phyloP scores from a whole-genome alignment of 352 stramenopile species.

The Pythium utonaiense region DNA sequence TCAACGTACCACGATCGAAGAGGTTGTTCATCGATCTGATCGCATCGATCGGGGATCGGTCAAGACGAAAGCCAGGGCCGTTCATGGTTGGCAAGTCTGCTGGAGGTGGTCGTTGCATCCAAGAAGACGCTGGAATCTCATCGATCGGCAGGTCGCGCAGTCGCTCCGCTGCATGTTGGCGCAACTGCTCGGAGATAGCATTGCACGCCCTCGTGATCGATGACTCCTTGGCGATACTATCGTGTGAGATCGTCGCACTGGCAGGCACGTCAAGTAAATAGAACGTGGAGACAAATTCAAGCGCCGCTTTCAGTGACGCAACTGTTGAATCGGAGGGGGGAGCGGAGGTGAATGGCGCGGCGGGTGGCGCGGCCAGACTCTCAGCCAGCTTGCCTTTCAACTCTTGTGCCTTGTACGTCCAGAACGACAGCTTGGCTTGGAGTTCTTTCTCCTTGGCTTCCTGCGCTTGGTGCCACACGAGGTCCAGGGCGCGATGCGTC shows the following conservation, averaged over 20 bases:
- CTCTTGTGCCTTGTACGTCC: conserved; percentile 33
- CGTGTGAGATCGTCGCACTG: not conserved
- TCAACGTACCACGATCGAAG: not conserved
- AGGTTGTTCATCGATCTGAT: not conserved
- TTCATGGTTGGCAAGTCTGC: not conserved
- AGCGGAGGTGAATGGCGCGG: not conserved
- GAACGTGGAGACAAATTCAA: conserved; percentile 35
- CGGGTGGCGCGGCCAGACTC: conserved; percentile 8
- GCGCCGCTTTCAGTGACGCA: conserved; percentile 16
- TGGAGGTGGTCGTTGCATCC: conserved; percentile 6
- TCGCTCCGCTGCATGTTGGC: conserved; percentile 13
- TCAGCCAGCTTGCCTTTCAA: conserved; percentile 23
- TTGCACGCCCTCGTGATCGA: conserved; percentile 12
- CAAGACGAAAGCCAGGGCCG: not conserved
- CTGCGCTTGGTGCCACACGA: conserved; percentile 24
- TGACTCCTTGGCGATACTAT: conserved; percentile 10
- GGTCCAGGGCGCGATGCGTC: conserved; percentile 16
- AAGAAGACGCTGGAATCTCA: conserved; percentile 8
- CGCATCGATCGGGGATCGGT: not conserved
- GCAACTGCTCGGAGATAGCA: conserved; percentile 10
- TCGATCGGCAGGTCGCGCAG: not conserved
- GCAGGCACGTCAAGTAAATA: conserved; percentile 27
- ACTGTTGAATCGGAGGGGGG: not conserved
- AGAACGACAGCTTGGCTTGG: conserved; percentile 28
- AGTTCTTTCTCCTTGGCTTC: conserved; percentile 23